phyloP scores from a whole-genome alignment of 192 early-diverging fungal genomes.

The Umbelopsis vinacea region DNA sequence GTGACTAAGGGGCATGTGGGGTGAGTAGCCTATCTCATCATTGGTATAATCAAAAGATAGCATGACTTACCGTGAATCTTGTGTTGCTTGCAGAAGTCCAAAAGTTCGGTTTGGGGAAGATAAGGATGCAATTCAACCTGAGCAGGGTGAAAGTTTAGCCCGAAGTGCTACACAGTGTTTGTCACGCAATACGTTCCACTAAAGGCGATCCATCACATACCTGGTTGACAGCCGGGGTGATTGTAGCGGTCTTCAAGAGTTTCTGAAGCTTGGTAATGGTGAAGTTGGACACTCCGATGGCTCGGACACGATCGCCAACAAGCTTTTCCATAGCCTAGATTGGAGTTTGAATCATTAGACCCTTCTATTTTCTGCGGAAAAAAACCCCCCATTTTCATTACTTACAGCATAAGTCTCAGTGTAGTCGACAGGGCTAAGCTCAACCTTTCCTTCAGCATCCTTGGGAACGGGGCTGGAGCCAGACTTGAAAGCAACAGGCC shows the following conservation, averaged over 20 bases:
- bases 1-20: constrained; percentile 49
- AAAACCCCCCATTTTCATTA: background rate
- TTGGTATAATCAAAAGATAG: background rate
- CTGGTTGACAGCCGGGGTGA: constrained; percentile 70
- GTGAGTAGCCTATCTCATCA: background rate
- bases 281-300: constrained; percentile 78
- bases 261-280: constrained; percentile 58
- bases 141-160: background rate
- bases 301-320: constrained; percentile 49
- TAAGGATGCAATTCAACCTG: constrained; percentile 89
- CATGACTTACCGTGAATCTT: constrained; percentile 54
- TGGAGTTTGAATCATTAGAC: constrained; percentile 1
- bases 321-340: constrained; percentile 55
- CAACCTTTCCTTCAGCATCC: constrained; percentile 35
- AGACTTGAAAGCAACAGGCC: constrained; percentile 38
- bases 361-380: background rate
- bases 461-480: constrained; percentile 28
- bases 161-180: background rate
- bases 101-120: constrained; percentile 70
- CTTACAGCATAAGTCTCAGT: constrained; percentile 56
- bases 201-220: constrained; percentile 1
- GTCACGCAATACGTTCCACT: constrained; percentile 12
- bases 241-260: constrained; percentile 49
- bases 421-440: constrained; percentile 40
- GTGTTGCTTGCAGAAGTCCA: constrained; percentile 72